A percentile compares a stretch with the other conserved stretches of the same genome.
phyloP scores from a whole-genome alignment of 2,329 filamentous ascomycete genomes.

The Diplodia sapinea region DNA sequence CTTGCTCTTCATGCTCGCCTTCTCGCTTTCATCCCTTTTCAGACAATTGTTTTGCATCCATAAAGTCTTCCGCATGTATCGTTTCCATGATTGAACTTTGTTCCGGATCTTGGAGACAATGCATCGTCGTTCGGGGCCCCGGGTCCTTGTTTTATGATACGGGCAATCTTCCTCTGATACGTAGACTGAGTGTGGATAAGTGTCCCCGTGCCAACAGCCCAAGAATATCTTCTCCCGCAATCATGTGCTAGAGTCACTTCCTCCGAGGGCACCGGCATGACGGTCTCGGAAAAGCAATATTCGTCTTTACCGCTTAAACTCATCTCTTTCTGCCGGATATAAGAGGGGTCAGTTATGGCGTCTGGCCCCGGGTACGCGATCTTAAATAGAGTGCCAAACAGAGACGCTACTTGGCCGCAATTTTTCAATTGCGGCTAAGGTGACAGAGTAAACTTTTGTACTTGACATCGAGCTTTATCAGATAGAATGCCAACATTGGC shows the following conservation, averaged over 20 bases:
- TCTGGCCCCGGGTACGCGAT: too few species aligned
- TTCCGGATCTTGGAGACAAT: not conserved
- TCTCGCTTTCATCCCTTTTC: not conserved
- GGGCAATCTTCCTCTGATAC: not conserved
- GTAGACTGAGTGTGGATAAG: not conserved
- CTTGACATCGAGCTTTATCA: not conserved
- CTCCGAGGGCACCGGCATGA: not conserved
- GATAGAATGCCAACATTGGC: not conserved
- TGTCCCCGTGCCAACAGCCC: not conserved
- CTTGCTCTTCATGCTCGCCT: not conserved
- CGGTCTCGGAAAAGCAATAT: not conserved
- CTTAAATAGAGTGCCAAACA: too few species aligned
- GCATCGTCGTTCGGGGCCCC: not conserved
- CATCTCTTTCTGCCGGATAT: not conserved
- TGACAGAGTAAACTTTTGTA: not conserved
- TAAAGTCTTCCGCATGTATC: not conserved
- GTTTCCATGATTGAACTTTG: not conserved
- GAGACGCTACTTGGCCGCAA: too few species aligned
- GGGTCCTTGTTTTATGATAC: not conserved
- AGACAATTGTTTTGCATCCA: too few species aligned
- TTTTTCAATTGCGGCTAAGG: too few species aligned
- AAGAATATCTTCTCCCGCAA: not conserved
- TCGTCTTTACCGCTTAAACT: not conserved
- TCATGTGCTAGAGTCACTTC: not conserved
- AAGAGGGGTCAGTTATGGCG: not conserved